Base-by-base conservation (phyloP, 2,329 filamentous ascomycete genomes). In the Curvularia sp. region DNA sequence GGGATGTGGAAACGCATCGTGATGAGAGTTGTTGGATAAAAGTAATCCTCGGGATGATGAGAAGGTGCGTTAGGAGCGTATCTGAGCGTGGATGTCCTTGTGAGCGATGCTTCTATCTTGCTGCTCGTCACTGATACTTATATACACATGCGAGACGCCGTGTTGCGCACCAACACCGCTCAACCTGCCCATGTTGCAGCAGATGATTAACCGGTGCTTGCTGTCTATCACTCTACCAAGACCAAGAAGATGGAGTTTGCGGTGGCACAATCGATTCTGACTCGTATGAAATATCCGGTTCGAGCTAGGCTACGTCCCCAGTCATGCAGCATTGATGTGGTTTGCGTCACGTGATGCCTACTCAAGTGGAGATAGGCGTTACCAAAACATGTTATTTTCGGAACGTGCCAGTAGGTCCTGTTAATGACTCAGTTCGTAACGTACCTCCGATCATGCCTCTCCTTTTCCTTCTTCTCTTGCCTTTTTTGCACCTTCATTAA, bases 1-100 rank as follows among this genome's bases (percentile, higher is more conserved):
- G 46, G 46, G 12, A 49, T n/a, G 3, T 21, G 23, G 46, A 49
- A 49, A 49, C 46, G 46, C 46, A 49, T 49, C 12, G 12, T 38
- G 46, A 49, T 38, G 32, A 9, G 15, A 25, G 30, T 48, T 7
- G 30, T 9, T 13, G 18, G 5, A 34, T 4, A 36, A 48, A 30
- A 34, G n/a, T 18, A 15, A 25, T 23, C 15, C 18, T 48, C 36
- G 30, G 10, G 7, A 34, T 36, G 30, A 15, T 5, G 15, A 3
- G 10, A 49, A 46, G 32, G 27, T 25, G 39, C 12, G 39, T 28
- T 18, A 15, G 27, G 6, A 30, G 25, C 13, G 32, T 23, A 12
- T 36, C n/a, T 13, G 15, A 49, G 21, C 3, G 10, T 27, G 21
- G 19, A 38, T 25, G 12, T 34, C 21, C 21, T 25, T 12, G 18